Conservation (phyloP, 2,329 filamentous ascomycete species). For the Plectosphaerella cucumerina region DNA sequence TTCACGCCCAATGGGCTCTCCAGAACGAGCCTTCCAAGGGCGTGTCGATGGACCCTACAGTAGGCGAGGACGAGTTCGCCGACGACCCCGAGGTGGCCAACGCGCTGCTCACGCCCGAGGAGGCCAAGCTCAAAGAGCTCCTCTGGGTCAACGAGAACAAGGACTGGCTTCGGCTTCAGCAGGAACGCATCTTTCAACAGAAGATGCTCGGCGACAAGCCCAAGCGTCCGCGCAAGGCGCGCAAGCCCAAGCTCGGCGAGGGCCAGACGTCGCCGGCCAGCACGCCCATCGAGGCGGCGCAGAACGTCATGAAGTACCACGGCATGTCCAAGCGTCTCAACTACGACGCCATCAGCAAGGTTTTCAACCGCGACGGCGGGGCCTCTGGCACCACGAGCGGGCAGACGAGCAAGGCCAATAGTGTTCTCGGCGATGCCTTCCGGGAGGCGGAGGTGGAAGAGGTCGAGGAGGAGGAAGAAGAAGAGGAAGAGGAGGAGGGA, state of each 20-base stretch:
- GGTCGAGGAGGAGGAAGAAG: conserved; percentile 29
- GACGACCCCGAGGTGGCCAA: conserved; percentile 84
- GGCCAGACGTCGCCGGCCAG: conserved; percentile 62
- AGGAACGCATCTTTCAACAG: conserved; percentile 74
- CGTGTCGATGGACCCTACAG: conserved; percentile 57
- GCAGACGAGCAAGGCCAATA: conserved; percentile 27
- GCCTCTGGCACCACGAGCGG: conserved; percentile 38
- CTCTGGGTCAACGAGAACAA: conserved; percentile 96
- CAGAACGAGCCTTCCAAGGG: conserved; percentile 41
- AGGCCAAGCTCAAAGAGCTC: conserved; percentile 78
- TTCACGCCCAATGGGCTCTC: conserved; percentile 48
- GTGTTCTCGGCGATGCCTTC: conserved; percentile 28
- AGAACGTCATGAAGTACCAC: conserved; percentile 62
- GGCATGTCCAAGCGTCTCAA: conserved; percentile 73
- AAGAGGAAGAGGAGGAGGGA: conserved; percentile 28
- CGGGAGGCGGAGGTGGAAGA: conserved; percentile 27
- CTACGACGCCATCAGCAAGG: conserved; percentile 61
- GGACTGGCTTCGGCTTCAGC: conserved; percentile 83
- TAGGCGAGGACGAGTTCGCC: conserved; percentile 78
- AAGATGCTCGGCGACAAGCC: conserved; percentile 57
- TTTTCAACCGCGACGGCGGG: conserved; percentile 39
- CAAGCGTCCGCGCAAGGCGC: conserved; percentile 53
- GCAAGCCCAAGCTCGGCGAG: conserved; percentile 58
- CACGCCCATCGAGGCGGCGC: conserved; percentile 65
- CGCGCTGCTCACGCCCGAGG: conserved; percentile 69